Conservation (phyloP, 352 stramenopile species). For the Phytophthora chlamydospora region DNA sequence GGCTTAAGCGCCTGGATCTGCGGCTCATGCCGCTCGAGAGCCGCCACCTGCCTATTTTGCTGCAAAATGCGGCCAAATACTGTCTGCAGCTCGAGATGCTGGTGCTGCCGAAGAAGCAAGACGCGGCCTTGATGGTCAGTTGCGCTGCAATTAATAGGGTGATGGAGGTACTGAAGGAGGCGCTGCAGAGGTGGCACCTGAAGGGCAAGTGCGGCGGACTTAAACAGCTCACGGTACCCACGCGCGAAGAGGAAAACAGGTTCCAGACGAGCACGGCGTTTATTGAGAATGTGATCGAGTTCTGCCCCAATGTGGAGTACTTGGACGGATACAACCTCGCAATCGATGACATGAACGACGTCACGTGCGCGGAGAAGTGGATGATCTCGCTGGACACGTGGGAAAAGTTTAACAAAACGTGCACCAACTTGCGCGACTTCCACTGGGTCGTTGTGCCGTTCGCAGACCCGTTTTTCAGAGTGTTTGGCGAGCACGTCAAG, state of each 20-base stretch:
- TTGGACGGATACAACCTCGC: constrained; percentile 40
- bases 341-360: constrained; percentile 39
- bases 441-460: constrained; percentile 48
- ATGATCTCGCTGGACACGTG: constrained; percentile 40
- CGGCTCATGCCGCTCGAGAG: constrained; percentile 37
- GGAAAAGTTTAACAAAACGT: constrained; percentile 44
- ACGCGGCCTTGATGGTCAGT: constrained; percentile 13
- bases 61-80: constrained; percentile 34
- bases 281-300: constrained; percentile 42
- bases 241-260: constrained; percentile 25
- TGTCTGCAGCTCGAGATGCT: constrained; percentile 42
- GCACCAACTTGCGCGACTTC: constrained; percentile 44
- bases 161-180: constrained; percentile 32
- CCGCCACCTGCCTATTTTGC: constrained; percentile 26
- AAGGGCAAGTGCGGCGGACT: constrained; percentile 41
- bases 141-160: constrained; percentile 16
- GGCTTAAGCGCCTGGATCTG: constrained; percentile 37
- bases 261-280: constrained; percentile 31
- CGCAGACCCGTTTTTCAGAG: constrained; percentile 47
- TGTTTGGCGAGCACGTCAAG: constrained; percentile 48
- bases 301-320: constrained; percentile 41
- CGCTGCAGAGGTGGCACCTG: constrained; percentile 37
- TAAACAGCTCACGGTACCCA: constrained; percentile 42
- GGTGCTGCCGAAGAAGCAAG: constrained; percentile 34
- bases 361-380: constrained; percentile 42